Conservation (phyloP, 768 basidiomycete genomes). For the Thelephora ganbajun region DNA sequence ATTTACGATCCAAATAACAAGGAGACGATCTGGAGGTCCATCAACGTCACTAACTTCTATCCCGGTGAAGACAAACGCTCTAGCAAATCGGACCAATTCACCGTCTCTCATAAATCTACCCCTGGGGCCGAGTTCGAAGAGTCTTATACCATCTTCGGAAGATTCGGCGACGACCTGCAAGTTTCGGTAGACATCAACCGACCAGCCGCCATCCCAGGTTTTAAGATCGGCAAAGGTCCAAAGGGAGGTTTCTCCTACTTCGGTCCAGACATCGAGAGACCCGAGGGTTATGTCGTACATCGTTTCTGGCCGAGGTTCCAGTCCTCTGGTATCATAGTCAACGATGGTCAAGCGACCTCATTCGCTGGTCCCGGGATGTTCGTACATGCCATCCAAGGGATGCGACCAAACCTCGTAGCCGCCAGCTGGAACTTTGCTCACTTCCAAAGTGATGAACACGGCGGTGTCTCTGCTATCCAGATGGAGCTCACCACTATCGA, state of each 20-base stretch:
- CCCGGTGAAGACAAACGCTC: constrained; percentile 75
- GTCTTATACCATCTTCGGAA: constrained; percentile 66
- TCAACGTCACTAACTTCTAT: constrained; percentile 78
- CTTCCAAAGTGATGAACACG: constrained; percentile 68
- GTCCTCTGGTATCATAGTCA: constrained; percentile 53
- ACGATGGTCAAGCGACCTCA: constrained; percentile 43
- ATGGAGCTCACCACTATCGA: constrained; percentile 92
- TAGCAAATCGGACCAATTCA: constrained; percentile 74
- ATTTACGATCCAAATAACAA: constrained; percentile 66
- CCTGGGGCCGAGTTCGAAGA: constrained; percentile 53
- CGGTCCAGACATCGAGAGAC: constrained; percentile 49
- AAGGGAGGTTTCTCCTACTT: constrained; percentile 86
- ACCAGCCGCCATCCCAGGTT: constrained; percentile 63
- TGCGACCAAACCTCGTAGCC: constrained; percentile 91
- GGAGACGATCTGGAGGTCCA: constrained; percentile 69
- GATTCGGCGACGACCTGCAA: constrained; percentile 68
- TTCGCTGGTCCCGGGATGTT: constrained; percentile 69
- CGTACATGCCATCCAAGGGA: constrained; percentile 94
- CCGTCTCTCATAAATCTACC: constrained; percentile 50
- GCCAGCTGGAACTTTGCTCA: constrained; percentile 89
- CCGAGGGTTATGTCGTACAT: constrained; percentile 81
- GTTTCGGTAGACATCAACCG: constrained; percentile 62
- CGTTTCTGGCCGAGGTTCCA: constrained; percentile 75
- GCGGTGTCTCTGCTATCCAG: constrained; percentile 73
- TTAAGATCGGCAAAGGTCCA: constrained; percentile 81